Percentiles rank a stretch among this genome's conserved stretches.
These are phyloP conservation scores for Capsicum chinense DNA, from an alignment of 257 asterid genomes.

Conservation along the genomic window DNA sequence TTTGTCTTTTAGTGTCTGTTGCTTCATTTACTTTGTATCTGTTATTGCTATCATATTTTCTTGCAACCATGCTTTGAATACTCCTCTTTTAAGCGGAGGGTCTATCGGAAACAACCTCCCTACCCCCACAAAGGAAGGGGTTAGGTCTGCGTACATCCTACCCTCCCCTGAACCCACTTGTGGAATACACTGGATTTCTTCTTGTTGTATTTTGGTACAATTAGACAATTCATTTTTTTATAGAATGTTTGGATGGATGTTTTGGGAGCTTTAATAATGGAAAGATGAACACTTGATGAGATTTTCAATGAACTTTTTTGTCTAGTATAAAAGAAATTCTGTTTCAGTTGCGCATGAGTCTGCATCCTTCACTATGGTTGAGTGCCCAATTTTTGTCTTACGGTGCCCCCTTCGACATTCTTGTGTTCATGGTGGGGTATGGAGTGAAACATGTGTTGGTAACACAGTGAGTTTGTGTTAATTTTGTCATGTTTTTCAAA, in stretches of 20 bases:
- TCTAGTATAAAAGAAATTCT: not conserved
- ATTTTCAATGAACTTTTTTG: not conserved
- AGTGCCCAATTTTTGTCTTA: slow-evolving; percentile 13
- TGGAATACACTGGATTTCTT: not conserved
- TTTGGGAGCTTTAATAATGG: not conserved
- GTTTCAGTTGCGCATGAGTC: slow-evolving; percentile 12
- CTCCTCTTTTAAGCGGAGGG: not conserved
- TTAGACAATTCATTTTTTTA: not conserved
- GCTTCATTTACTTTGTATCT: not conserved
- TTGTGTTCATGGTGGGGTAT: slow-evolving; percentile 14
- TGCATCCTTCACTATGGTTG: slow-evolving; percentile 12
- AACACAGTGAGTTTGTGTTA: not conserved
- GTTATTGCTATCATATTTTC: not conserved
- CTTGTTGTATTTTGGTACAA: slow-evolving; percentile 9
- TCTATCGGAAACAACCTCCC: not conserved
- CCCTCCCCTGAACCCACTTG: not conserved
- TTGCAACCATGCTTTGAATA: not conserved
- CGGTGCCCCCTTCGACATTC: not conserved
- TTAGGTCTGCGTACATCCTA: not conserved
- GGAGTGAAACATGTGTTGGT: slow-evolving; percentile 19
- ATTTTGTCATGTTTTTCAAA: slow-evolving; percentile 18
- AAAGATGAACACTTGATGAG: slow-evolving; percentile 3
- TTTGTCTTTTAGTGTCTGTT: not conserved
- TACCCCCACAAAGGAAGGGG: not conserved
- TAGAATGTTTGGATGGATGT: slow-evolving; percentile 13